Evolutionary conservation across 257 asterid genomes (phyloP).

Genomic region (Capsicum rhomboideum): DNA sequence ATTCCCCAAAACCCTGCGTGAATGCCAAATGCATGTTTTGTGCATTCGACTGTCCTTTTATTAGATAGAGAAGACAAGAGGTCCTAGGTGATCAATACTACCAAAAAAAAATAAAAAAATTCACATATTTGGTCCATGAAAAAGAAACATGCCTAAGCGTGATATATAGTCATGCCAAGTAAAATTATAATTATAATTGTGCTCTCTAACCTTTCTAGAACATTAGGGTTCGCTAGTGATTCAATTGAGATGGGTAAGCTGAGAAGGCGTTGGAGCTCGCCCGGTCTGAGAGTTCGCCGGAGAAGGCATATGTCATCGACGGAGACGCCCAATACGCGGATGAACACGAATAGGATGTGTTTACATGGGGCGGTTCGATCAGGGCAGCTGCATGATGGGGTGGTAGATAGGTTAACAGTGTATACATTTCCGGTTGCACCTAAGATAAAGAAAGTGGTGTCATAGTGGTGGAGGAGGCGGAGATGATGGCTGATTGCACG

Average conservation of each 20-base stretch:
- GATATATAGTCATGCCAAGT: not conserved
- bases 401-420: slow-evolving; percentile 60
- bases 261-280: slow-evolving; percentile 68
- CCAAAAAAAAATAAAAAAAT: not conserved
- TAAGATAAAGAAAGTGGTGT: slow-evolving; percentile 57
- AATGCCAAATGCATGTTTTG: not conserved
- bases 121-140: not conserved
- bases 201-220: slow-evolving; percentile 26
- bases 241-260: slow-evolving; percentile 46
- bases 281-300: slow-evolving; percentile 62
- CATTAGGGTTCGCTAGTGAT: slow-evolving; percentile 40
- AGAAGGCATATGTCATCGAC: slow-evolving; percentile 51
- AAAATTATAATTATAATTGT: not conserved
- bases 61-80: not conserved
- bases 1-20: not conserved
- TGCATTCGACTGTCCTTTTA: not conserved
- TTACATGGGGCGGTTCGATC: slow-evolving; percentile 79
- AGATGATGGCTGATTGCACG: slow-evolving; percentile 85
- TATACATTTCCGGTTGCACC: slow-evolving; percentile 93
- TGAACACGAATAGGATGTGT: slow-evolving; percentile 71
- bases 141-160: not conserved
- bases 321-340: slow-evolving; percentile 57
- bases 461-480: slow-evolving; percentile 84
- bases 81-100: not conserved
- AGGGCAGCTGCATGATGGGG: slow-evolving; percentile 77